Evolutionary conservation across 176 grass and related monocot species (phyloP), one percentile per base, ranked within the genome.

Genomic region (Bonia amplexicaulis): DNA sequence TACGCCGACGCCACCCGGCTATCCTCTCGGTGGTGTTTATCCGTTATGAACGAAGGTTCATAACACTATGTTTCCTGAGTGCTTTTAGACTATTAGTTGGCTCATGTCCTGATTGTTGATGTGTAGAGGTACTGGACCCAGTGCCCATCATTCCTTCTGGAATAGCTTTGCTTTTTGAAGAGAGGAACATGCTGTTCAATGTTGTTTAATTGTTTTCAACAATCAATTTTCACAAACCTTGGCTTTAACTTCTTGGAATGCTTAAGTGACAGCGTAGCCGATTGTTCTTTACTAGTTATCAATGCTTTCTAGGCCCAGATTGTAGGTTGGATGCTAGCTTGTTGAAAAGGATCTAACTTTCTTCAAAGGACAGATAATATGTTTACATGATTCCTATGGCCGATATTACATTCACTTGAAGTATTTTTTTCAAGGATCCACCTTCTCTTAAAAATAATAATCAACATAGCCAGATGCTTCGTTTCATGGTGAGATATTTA

Each of bases 401-500:
- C 33, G 3, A 52, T 57, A 44, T 31, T 33, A 52, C 63, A 40
- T 66, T 49, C 20, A 8, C 6, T 81, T 85, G 22, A 75, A 33
- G 8, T 29, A 20, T 73, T n/a, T 66, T 31, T 46, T 73, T 69
- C 2, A 67, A 23, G 44, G 23, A 53, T 42, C 33, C 76, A 52
- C 33, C 48, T 73, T 73, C 42, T 62, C 19, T 76, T 84, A 51
- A 57, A 51, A 47, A 22, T 72, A 46, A 46, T 44, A 20, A 47
- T 29, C 17, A 54, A 14, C 13, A 13, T 70, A 89, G 44, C 15
- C 60, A 49, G 39, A 31, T 72, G 10, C 33, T 83, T 60, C 29
- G 25, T 85, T 68, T 74, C 22, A 26, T 89, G 52, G 61, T 51
- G 42, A 66, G 49, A 72, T 63, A 66, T 58, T 81, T 62, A 84